Evolutionary conservation across 225 moss, liverwort and hornwort genomes (phyloP), one percentile per base, ranked within the genome.

Genomic region (Physcomitrium patens): DNA sequence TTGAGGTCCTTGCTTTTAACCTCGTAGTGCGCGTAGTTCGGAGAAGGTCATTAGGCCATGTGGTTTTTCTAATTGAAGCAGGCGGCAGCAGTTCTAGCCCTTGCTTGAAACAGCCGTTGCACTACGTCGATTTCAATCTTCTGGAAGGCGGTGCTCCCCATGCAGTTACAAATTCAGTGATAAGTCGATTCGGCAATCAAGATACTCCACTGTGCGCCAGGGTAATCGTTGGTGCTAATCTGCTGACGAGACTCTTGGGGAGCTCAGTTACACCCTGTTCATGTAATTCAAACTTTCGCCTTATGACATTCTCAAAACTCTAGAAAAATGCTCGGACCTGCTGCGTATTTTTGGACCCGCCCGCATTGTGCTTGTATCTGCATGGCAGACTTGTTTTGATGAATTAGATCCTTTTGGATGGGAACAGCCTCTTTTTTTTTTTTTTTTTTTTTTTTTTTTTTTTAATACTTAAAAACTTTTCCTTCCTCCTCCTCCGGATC

Each of bases 131-230:
- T 49, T 49, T 49, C 48, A 8, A 11, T 49, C 11, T 49, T 15
- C 48, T 49, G 53, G 16, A 15, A 15, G 15, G 53, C 17, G 76
- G 74, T 65, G 55, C 67, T 74, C 77, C 65, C 56, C 59, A 47
- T 20, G 83, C 76, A 72, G 84, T 84, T 80, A 77, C 80, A 70
- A 77, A 70, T 80, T 80, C 74, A 74, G 80, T 84, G 80, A 80
- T 80, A 76, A 65, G 80, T 37, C 69, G 76, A 68, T 20, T 67
- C 63, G 63, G 71, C 62, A 58, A 68, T 72, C 68, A 76, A 63
- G 72, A 69, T 65, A 67, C 62, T 55, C 28, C 51, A 8, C 48
- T 68, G 68, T 63, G 70, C 46, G 79, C 72, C 70, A 67, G 53
- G 48, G 47, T 42, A 68, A 59, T 65, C 60, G 65, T 69, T 70